A percentile compares a stretch with the other conserved stretches of the same genome.
These are phyloP conservation scores for Castanopsis chinensis DNA, from an alignment of 306 rosid genomes.

Conservation along the genomic window DNA sequence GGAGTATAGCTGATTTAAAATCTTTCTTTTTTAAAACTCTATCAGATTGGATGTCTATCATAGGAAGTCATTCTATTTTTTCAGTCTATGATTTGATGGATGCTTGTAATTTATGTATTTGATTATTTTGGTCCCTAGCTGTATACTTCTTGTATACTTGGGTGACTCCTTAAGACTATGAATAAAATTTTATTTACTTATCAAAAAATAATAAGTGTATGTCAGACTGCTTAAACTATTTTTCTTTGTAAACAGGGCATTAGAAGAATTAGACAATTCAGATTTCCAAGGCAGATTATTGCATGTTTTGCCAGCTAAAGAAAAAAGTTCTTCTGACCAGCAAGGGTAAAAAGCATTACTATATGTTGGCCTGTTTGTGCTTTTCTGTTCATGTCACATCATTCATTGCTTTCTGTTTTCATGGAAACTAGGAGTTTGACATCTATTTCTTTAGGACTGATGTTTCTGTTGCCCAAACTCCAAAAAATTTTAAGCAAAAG, in stretches of 20 bases:
- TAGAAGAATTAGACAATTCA: slow-evolving; percentile 67
- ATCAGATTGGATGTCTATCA: too few relatives aligned
- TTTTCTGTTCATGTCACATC: neutral
- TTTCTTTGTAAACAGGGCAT: slow-evolving; percentile 50
- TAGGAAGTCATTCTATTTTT: too few relatives aligned
- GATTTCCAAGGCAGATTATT: slow-evolving; percentile 87
- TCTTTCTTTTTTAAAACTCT: too few relatives aligned
- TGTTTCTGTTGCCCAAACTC: slow-evolving; percentile 39
- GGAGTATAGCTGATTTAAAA: too few relatives aligned
- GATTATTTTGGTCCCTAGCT: too few relatives aligned
- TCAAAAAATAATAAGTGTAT: too few relatives aligned
- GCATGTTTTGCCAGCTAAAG: slow-evolving; percentile 85
- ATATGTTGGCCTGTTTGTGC: neutral
- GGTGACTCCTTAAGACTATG: too few relatives aligned
- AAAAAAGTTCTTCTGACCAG: slow-evolving; percentile 44
- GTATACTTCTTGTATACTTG: too few relatives aligned
- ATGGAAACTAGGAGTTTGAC: slow-evolving; percentile 10
- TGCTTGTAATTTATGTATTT: too few relatives aligned
- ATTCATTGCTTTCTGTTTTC: slow-evolving; percentile 5
- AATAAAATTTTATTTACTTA: too few relatives aligned
- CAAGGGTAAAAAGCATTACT: slow-evolving; percentile 48
- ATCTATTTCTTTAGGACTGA: slow-evolving; percentile 45
- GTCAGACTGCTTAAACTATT: neutral
- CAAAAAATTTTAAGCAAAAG: slow-evolving; percentile 61
- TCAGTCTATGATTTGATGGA: too few relatives aligned